Base-by-base conservation (phyloP, 129 eudicot genomes). In the Tagetes patula region DNA sequence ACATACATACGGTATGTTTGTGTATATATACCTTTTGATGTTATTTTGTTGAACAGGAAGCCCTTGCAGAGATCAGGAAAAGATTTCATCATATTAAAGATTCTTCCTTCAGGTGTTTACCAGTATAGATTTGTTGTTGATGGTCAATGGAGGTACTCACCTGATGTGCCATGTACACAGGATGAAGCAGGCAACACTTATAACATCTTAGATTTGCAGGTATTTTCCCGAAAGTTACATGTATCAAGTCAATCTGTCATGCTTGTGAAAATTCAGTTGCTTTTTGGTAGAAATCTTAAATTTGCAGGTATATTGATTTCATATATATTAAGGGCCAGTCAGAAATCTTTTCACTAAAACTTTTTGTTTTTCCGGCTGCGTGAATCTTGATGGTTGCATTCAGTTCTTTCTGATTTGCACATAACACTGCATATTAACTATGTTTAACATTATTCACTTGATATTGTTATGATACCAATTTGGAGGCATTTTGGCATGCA, bases 41-140 rank as follows among this genome's bases (percentile, higher is more conserved):
- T 39, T 62, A 41, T 73, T 1, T 64, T 75, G 20, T 69, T 69
- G 71, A 75, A 42, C 91, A 94, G 97, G 85, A 90, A 83, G 75
- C 87, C 89, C 14, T 82, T 94, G 89, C 96, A 94, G 84, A 86
- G 74, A 82, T 94, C 99, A 7, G 99, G 99, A 56, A 94, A 94
- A 79, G 99, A 94, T 80, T 94, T 90, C 77, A 90, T 93, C 48
- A 91, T 94, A 70, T 84, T 94, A 96, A 90, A 94, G 71, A 92
- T 94, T 73, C 93, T 94, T 47, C 93, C 99, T 43, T 94, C 99
- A 8, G 99, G 99, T 36, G 99, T 94, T 72, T 94, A 94, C 71
- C 96, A 83, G 62, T 94, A 90, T 75, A 84, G 97, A 86, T 94
- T 94, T 85, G 73, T 87, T 71, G 99, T 94, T 52, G 99, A 90